These are phyloP conservation scores for Gnaphalium uliginosum DNA, from an alignment of 129 eudicot genomes.

Conservation along the genomic window DNA sequence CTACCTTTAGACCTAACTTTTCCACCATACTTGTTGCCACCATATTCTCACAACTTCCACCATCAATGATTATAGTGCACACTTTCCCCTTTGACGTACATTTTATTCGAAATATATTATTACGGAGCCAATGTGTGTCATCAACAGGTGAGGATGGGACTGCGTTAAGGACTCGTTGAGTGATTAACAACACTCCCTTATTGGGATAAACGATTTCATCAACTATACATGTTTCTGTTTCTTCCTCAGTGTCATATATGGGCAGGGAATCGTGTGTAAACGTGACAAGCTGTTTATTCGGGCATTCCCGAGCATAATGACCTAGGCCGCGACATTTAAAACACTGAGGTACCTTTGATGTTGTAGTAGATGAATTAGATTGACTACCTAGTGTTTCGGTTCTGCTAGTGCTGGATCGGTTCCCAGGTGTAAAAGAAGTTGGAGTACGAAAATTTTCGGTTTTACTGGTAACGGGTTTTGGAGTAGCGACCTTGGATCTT, in stretches of 20 bases:
- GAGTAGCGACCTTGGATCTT: background rate
- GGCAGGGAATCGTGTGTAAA: background rate
- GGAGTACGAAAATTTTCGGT: background rate
- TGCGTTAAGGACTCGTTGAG: background rate
- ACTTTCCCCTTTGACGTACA: background rate
- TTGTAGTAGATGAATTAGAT: background rate
- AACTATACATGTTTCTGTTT: background rate
- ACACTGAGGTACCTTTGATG: background rate
- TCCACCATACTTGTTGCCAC: too few relatives aligned
- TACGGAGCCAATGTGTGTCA: background rate
- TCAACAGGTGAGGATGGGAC: background rate
- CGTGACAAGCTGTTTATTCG: background rate
- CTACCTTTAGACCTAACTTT: background rate
- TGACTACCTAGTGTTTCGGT: background rate
- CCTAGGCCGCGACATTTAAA: slow-evolving; percentile 2
- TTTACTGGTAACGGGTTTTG: background rate
- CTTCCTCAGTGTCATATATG: background rate
- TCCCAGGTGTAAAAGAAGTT: background rate
- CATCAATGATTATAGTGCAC: background rate
- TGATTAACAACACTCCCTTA: background rate
- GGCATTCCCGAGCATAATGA: background rate
- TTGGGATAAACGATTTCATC: background rate
- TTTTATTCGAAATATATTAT: background rate
- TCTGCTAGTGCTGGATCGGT: background rate
- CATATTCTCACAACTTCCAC: slow-evolving; percentile 8